Evolutionary conservation across 306 rosid species (phyloP), one percentile per base, ranked within the genome.

Genomic region (Acacia confusa): DNA sequence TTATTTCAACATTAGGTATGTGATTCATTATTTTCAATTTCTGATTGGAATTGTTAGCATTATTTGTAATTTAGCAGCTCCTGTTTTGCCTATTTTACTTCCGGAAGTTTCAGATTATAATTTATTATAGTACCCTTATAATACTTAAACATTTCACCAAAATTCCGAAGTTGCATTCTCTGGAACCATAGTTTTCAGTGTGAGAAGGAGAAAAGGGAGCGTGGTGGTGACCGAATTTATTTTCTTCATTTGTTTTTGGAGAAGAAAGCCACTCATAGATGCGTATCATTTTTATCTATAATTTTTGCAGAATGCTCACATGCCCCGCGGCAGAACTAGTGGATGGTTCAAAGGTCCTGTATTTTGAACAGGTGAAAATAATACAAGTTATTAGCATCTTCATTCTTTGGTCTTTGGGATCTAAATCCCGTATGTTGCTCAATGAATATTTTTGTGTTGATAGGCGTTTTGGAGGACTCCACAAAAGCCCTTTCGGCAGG

Each of bases 401-500:
- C 24, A n/a, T 48, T 72, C 50, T 58, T n/a, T 48, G 17, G 27
- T 76, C 17, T 25, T 45, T 36, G 47, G 65, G 40, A 52, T 34
- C 74, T 24, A 52, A 43, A 55, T 48, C 14, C n/a, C 55, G 28
- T 47, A 13, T 12, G 28, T 53, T 41, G 72, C 66, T 82, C 80
- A 76, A 41, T 58, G 30, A 40, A n/a, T 61, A 0, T 86, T 84
- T 87, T 83, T 82, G 3, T 82, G 68, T 30, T 87, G 78, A 45
- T 83, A 96, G 99, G 99, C 99, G 68, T 96, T 96, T 83, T 89
- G 97, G 95, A 96, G 99, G 85, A 96, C 86, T 88, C 97, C 99
- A 45, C 94, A 89, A 74, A 96, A 93, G 83, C 99, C 99, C 22
- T 96, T 91, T 90, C 92, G 99, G 32, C 99, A 96, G 97, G 99